phyloP scores from a whole-genome alignment of 2,329 filamentous ascomycete genomes.

The Pseudocercospora ulei region DNA sequence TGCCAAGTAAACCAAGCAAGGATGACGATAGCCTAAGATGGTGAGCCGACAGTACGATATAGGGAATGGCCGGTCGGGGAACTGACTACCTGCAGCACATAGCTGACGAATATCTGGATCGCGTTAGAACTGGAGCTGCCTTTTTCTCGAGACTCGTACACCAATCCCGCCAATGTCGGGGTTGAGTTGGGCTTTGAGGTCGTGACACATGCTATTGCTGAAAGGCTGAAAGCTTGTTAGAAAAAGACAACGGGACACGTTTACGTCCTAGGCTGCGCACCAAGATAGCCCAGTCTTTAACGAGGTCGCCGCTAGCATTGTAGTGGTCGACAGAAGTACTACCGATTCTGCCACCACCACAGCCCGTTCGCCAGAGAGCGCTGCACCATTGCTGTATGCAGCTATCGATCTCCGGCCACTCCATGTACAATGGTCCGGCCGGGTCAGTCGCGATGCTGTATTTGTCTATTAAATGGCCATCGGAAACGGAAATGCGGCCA shows the following conservation, averaged over 20 bases:
- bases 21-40: conserved; percentile 10
- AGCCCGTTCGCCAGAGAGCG: not conserved
- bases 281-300: too few species aligned
- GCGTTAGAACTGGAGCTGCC: not conserved
- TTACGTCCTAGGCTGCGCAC: too few species aligned
- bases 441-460: not conserved
- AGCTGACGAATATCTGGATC: conserved; percentile 17
- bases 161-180: conserved; percentile 18
- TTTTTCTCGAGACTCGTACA: not conserved
- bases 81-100: conserved; percentile 15
- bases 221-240: not conserved
- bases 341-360: too few species aligned
- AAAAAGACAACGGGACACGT: too few species aligned
- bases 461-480: not conserved
- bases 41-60: too few species aligned
- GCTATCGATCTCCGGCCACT: not conserved
- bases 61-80: too few species aligned
- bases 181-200: conserved; percentile 15
- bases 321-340: too few species aligned
- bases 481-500: not conserved
- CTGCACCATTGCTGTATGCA: conserved; percentile 2
- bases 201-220: conserved; percentile 7
- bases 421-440: not conserved
- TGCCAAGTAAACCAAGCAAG: conserved; percentile 15
- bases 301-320: too few species aligned